These are phyloP conservation scores for Rhododendron vialii DNA, from an alignment of 148 eudicot genomes.

Conservation along the genomic window DNA sequence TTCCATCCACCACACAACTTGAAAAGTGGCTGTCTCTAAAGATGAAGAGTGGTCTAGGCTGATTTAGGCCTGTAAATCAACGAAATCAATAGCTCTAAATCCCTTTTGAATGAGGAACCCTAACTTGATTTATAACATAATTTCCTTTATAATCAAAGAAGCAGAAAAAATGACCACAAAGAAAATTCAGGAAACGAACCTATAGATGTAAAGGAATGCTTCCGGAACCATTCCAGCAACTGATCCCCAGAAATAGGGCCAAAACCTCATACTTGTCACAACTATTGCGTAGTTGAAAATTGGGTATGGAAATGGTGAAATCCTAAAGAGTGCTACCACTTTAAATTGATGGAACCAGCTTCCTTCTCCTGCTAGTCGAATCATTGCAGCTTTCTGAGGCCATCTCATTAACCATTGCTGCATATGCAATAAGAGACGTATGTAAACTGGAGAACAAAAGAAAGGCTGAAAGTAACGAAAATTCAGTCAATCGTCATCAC, in stretches of 20 bases:
- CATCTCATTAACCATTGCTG: conserved; percentile 85
- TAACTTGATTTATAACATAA: background rate
- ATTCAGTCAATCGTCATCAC: background rate
- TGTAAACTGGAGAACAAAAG: background rate
- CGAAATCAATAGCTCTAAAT: background rate
- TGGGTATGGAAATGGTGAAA: conserved; percentile 94
- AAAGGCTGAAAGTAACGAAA: background rate
- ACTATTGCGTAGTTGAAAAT: conserved; percentile 87
- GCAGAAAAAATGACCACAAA: background rate
- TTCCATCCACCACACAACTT: background rate
- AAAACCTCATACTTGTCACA: conserved; percentile 77
- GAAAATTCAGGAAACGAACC: conserved; percentile 35
- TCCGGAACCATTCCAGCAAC: conserved; percentile 94
- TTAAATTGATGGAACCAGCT: conserved; percentile 82
- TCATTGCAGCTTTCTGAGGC: conserved; percentile 84
- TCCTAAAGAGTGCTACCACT: conserved; percentile 76
- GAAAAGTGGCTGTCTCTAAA: background rate
- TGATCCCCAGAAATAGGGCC: conserved; percentile 93
- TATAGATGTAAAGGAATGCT: conserved; percentile 83
- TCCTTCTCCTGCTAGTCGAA: conserved; percentile 81
- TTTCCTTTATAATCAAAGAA: background rate
- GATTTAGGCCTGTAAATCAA: background rate
- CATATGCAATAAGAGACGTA: conserved; percentile 16
- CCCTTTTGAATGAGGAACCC: background rate
- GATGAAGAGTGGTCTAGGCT: background rate